These are phyloP conservation scores for Lunularia cruciata DNA, from an alignment of 225 moss, liverwort and hornwort genomes.

Conservation along the genomic window DNA sequence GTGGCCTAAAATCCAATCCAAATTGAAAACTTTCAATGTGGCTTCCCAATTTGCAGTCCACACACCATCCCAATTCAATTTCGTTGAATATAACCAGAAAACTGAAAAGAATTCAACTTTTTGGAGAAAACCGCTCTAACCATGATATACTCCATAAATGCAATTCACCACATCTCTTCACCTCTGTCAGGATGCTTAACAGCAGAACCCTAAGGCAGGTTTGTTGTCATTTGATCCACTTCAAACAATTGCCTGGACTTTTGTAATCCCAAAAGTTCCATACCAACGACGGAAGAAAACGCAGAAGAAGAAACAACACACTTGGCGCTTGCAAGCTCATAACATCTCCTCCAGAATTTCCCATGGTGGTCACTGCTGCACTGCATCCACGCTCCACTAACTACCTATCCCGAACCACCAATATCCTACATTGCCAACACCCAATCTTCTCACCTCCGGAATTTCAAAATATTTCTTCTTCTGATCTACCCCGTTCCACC, in stretches of 20 bases:
- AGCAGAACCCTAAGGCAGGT: neutral
- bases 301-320: neutral
- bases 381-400: neutral
- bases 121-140: neutral
- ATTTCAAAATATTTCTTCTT: no score
- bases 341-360: neutral
- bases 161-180: neutral
- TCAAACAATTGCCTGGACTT: neutral
- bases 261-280: neutral
- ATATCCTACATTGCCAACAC: neutral
- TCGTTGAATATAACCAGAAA: no score
- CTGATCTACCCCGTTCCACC: neutral
- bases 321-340: neutral
- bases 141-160: neutral
- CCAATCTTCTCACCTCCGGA: neutral
- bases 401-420: neutral
- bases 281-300: neutral
- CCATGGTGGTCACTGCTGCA: neutral
- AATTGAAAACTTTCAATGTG: no score
- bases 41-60: neutral
- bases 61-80: no score
- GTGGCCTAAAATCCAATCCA: neutral
- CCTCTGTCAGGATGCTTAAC: neutral
- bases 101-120: neutral
- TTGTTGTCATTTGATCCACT: neutral